Evolutionary conservation across 345 rosid species (phyloP).

Genomic region (Populus simonii): DNA sequence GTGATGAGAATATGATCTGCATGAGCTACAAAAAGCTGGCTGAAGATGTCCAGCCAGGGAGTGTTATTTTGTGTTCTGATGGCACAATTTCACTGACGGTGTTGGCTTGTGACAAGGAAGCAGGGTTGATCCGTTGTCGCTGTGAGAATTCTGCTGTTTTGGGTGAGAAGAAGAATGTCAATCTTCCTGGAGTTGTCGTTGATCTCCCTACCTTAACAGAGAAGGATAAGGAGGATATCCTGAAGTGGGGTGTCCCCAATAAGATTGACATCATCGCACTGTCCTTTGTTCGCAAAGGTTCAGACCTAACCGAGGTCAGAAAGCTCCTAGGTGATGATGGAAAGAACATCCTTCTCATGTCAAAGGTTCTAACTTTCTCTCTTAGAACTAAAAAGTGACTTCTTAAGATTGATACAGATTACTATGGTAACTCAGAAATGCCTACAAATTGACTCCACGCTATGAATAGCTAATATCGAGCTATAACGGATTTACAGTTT

Average conservation of each 20-base stretch:
- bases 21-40: slow-evolving; percentile 34
- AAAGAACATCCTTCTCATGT: slow-evolving; percentile 32
- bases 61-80: slow-evolving; percentile 32
- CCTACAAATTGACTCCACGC: background rate
- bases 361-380: slow-evolving; percentile 15
- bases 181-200: slow-evolving; percentile 33
- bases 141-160: slow-evolving; percentile 32
- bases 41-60: slow-evolving; percentile 31
- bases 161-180: slow-evolving; percentile 38
- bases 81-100: slow-evolving; percentile 28
- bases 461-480: background rate
- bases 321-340: slow-evolving; percentile 20
- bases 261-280: slow-evolving; percentile 31
- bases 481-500: background rate
- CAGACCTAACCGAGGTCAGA: slow-evolving; percentile 23
- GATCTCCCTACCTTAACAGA: slow-evolving; percentile 34
- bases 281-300: slow-evolving; percentile 37
- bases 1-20: slow-evolving; percentile 27
- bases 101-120: slow-evolving; percentile 21
- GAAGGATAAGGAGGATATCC: slow-evolving; percentile 34
- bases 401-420: background rate
- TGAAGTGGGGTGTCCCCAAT: slow-evolving; percentile 31
- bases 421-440: background rate
- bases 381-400: background rate
- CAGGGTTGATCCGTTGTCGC: slow-evolving; percentile 24